Conservation (phyloP, 371 early-diverging fungal species). For the Mortierella sp. region DNA sequence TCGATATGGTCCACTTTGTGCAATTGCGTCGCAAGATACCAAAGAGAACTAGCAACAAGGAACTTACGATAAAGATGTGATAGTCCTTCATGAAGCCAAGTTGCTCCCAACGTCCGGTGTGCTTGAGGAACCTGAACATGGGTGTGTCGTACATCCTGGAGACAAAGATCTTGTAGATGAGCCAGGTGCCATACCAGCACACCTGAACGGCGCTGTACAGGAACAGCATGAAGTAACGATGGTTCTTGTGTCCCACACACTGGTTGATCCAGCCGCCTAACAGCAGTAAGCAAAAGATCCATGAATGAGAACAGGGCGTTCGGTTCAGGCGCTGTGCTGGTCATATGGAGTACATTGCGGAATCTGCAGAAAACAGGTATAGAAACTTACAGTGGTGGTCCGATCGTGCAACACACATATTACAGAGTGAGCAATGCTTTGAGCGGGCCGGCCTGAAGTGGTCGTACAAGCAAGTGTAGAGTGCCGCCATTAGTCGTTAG, state of each 20-base stretch:
- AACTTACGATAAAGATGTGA: conserved; percentile 57
- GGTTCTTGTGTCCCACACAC: conserved; percentile 82
- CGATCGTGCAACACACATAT: conserved; percentile 74
- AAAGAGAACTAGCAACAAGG: not conserved
- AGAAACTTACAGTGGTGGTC: conserved; percentile 78
- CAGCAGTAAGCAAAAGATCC: not conserved
- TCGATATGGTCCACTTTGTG: not conserved
- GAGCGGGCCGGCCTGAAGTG: conserved; percentile 76
- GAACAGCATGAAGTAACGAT: conserved; percentile 79
- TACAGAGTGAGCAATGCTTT: conserved; percentile 84
- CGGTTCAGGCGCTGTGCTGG: not conserved
- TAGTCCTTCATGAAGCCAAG: conserved; percentile 55
- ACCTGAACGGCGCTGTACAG: conserved; percentile 71
- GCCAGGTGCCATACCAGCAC: conserved; percentile 75
- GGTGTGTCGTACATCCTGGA: conserved; percentile 46
- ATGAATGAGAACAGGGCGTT: not conserved
- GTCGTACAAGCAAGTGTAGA: not conserved
- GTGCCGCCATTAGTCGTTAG: not conserved
- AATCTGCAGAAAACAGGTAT: not conserved
- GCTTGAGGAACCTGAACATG: conserved; percentile 59
- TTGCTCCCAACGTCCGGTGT: conserved; percentile 67
- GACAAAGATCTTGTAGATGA: conserved; percentile 69
- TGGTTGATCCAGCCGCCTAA: conserved; percentile 80
- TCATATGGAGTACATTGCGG: not conserved
- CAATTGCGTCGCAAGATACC: not conserved